Conservation (phyloP, 2,329 filamentous ascomycete species). For the Cladorrhinum sp. region DNA sequence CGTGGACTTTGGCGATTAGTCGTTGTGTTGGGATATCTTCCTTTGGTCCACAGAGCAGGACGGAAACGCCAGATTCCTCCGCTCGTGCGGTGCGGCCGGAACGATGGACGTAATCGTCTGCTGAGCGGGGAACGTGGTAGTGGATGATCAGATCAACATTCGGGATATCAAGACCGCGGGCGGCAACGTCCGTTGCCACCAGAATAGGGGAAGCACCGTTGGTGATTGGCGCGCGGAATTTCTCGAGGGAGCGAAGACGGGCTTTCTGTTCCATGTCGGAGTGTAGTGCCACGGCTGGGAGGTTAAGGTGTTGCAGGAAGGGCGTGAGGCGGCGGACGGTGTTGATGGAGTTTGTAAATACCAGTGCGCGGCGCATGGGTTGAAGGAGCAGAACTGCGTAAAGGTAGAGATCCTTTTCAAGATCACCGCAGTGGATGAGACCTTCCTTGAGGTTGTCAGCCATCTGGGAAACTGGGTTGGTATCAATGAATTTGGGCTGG, state of each 20-base stretch:
- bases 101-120: slow-evolving; percentile 92
- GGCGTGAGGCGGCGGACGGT: slow-evolving; percentile 83
- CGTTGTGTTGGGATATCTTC: slow-evolving; percentile 82
- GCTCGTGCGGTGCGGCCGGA: slow-evolving; percentile 92
- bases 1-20: slow-evolving; percentile 84
- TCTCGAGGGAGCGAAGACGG: slow-evolving; percentile 85
- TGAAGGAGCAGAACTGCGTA: slow-evolving; percentile 85
- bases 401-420: slow-evolving; percentile 95
- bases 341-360: slow-evolving; percentile 96
- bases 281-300: slow-evolving; percentile 76
- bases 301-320: slow-evolving; percentile 75
- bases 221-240: slow-evolving; percentile 63
- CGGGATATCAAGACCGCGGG: slow-evolving; percentile 89
- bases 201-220: slow-evolving; percentile 58
- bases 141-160: slow-evolving; percentile 87
- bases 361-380: slow-evolving; percentile 73
- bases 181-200: slow-evolving; percentile 89
- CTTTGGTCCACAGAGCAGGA: slow-evolving; percentile 86
- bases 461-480: slow-evolving; percentile 87
- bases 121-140: slow-evolving; percentile 89
- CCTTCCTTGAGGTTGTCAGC: slow-evolving; percentile 82
- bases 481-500: slow-evolving; percentile 88
- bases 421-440: slow-evolving; percentile 84
- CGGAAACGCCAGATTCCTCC: slow-evolving; percentile 70
- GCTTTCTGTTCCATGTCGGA: slow-evolving; percentile 96